phyloP scores from a whole-genome alignment of 139 green algal genomes.

The Tetraselmis striata region DNA sequence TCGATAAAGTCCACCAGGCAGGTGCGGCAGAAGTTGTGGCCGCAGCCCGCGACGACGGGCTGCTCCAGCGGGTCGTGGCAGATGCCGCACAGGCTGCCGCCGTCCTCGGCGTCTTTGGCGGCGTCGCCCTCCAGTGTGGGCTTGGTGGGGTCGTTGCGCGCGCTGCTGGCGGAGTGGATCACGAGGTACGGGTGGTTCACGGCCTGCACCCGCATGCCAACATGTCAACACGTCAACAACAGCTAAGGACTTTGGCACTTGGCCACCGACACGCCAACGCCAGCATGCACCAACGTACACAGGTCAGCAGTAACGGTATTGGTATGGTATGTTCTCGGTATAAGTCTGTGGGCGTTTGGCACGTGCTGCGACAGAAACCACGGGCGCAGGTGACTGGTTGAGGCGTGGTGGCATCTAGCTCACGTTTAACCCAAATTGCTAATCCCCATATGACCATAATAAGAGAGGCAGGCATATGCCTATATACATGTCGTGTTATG shows the following conservation, averaged over 20 bases:
- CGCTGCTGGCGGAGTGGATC: slow-evolving; percentile 49
- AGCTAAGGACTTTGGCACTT: no score
- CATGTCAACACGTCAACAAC: no score
- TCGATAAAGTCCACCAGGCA: slow-evolving; percentile 72
- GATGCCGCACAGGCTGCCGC: slow-evolving; percentile 46
- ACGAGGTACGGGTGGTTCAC: slow-evolving; percentile 88
- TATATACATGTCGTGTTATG: no score
- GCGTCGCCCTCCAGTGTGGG: slow-evolving; percentile 2
- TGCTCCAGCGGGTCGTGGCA: slow-evolving; percentile 75
- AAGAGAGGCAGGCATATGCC: no score
- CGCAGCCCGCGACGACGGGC: slow-evolving; percentile 45
- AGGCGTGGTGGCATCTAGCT: no score
- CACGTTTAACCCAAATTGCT: no score
- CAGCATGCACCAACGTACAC: slow-evolving; percentile 1
- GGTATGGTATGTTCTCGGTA: no score
- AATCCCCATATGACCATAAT: no score
- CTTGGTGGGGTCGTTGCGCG: background rate
- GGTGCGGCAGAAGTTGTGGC: slow-evolving; percentile 72
- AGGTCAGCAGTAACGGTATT: no score
- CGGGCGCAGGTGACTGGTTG: no score
- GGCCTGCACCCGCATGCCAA: slow-evolving; percentile 55
- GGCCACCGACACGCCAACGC: background rate
- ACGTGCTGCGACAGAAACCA: no score
- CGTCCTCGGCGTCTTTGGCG: background rate
- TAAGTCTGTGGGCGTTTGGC: no score